Conservation (phyloP, 345 rosid species). For the Populus tremula region DNA sequence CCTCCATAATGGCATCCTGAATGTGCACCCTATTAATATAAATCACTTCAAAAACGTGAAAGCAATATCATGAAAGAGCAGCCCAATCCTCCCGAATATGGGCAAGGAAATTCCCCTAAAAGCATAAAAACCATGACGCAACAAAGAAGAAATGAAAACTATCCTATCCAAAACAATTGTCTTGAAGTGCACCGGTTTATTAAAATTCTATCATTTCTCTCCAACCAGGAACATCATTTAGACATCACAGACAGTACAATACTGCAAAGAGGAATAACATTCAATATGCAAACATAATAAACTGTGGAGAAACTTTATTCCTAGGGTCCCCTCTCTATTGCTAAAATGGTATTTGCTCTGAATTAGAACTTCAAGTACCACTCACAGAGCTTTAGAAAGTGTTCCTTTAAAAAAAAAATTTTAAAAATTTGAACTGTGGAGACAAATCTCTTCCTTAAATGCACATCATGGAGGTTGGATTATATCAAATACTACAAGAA, state of each 20-base stretch:
- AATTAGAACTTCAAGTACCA: background rate
- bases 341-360: background rate
- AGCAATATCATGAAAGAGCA: background rate
- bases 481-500: background rate
- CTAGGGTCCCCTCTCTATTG: background rate
- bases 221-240: background rate
- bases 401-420: background rate
- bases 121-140: background rate
- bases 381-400: background rate
- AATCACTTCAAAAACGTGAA: background rate
- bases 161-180: background rate
- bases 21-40: background rate
- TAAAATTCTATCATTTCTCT: background rate
- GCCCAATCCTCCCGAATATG: background rate
- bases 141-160: background rate
- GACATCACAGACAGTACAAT: background rate
- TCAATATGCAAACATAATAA: background rate
- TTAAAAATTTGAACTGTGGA: background rate
- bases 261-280: background rate
- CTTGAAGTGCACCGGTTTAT: background rate
- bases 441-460: background rate
- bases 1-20: background rate
- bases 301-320: background rate
- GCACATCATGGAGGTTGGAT: background rate
- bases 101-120: background rate